Base-by-base conservation (phyloP, 345 rosid species). In the Acer campestre region DNA sequence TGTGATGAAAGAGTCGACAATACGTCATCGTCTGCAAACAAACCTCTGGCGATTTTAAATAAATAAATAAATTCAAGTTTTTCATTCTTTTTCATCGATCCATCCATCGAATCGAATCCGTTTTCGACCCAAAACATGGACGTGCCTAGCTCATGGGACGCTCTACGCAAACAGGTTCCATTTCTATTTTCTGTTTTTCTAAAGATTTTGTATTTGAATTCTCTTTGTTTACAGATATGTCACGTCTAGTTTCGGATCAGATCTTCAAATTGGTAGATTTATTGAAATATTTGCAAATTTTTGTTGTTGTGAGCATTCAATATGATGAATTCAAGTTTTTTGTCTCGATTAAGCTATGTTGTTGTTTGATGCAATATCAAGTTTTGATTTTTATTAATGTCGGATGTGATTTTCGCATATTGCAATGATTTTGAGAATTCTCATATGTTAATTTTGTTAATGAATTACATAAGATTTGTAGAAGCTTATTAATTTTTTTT, bases 101-200 rank as follows among this genome's bases (percentile, higher is more conserved):
- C 13, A 20, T 59, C 1, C 68, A 64, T 78, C 49, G 86, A 68
- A 64, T 78, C 49, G 86, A 68, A 68, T 48, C 76, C 61, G 2
- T 27, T 40, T 67, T 69, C 72, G 61, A 9, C 80, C 55, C 4
- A 20, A 59, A 59, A 7, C 27, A 95, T 93, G 98, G 97, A 95
- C 17, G 91, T 84, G 77, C 91, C 92, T 62, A 87, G 82, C 86
- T 95, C 98, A 73, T 93, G 99, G 98, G 98, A 93, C 87, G 92
- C 97, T 77, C 79, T 93, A 70, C 91, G 98, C 56, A 95, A 92
- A 83, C 97, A 93, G 97, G 99, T 95, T 75, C 35, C 8, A 11
- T 44, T 46, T 78, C 31, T 17, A 1, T 27, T 23, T 20, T 55
- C 29, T n/a, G 29, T 42, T 38, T 8, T 68, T 17, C 7, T 25